Evolutionary conservation across 768 basidiomycete genomes (phyloP).

Genomic region (Auricularia auricula-judae): DNA sequence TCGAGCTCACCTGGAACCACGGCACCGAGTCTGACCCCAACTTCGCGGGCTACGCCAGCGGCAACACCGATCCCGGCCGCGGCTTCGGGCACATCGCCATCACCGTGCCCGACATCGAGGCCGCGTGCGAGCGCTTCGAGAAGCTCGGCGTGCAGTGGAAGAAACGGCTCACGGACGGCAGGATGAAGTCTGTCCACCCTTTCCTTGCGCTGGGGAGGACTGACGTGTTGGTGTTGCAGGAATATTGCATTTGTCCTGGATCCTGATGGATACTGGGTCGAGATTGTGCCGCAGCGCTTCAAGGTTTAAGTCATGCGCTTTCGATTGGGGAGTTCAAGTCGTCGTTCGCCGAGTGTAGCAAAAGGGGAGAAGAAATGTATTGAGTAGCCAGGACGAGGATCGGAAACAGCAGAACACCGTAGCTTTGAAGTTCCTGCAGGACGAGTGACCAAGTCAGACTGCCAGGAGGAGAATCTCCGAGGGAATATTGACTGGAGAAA

Average conservation of each 20-base stretch:
- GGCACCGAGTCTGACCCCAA: conserved; percentile 66
- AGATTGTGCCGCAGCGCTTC: conserved; percentile 4
- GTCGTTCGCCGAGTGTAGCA: neutral
- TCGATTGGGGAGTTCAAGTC: neutral
- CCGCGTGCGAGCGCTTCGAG: conserved; percentile 77
- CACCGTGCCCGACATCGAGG: conserved; percentile 70
- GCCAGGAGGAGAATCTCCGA: no score
- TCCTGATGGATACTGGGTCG: conserved; percentile 53
- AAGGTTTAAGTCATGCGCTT: neutral
- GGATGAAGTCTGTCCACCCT: conserved; percentile 37
- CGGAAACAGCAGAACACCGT: no score
- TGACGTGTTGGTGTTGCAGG: conserved; percentile 6
- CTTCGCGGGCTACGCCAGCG: conserved; percentile 76
- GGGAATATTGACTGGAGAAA: no score
- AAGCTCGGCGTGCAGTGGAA: conserved; percentile 71
- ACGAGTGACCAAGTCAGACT: no score
- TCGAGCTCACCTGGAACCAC: neutral
- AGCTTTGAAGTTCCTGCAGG: no score
- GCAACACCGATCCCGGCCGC: conserved; percentile 73
- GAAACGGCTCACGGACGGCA: conserved; percentile 78
- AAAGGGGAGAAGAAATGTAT: neutral
- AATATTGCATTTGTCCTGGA: conserved; percentile 77
- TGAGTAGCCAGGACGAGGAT: no score
- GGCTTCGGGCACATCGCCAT: conserved; percentile 30
- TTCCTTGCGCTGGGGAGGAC: neutral